Evolutionary conservation across 768 basidiomycete genomes (phyloP), one percentile per base, ranked within the genome.

Genomic region (Tremella mesenterica): DNA sequence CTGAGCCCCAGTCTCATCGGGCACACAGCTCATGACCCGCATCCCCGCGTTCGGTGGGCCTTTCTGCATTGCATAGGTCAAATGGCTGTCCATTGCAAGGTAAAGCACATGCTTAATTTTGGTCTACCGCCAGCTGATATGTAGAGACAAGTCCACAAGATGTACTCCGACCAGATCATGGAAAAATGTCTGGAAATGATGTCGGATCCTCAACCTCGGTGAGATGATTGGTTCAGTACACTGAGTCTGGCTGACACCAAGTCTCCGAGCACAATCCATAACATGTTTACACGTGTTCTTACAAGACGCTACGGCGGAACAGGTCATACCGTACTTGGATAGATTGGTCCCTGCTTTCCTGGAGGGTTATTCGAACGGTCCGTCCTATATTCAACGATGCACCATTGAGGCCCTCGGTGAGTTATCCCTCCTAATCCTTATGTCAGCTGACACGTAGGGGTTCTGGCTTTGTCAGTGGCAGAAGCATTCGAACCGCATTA

Each of bases 221-320:
- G 57, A 39, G 76, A 43, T 30, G n/a, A n/a, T n/a, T n/a, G n/a
- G n/a, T n/a, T n/a, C n/a, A n/a, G n/a, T n/a, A n/a, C n/a, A n/a
- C n/a, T n/a, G 41, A 27, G n/a, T 56, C 30, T 39, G 30, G 20
- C 46, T 53, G 14, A 55, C 23, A 23, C 10, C 60, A 7, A 89
- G 88, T 23, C 86, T 91, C 0, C 88, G 89, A 57, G 79, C 87
- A 0, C 88, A 92, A 64, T 86, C 89, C 1, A 86, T 88, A 0
- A 85, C 88, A 0, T 88, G 88, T 0, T 77, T 91, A 21, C 88
- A 90, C 70, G 92, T 91, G 69, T 90, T 90, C 75, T 91, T 88
- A 71, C 85, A 90, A 68, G 86, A 87, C 30, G 86, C 87, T 30
- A 84, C 82, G 60, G 79, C 81, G 14, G 80, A 85, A 21, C 83